Evolutionary conservation across 2,329 filamentous ascomycete species (phyloP), one percentile per base, ranked within the genome.

Genomic region (Neonectria magnoliae): DNA sequence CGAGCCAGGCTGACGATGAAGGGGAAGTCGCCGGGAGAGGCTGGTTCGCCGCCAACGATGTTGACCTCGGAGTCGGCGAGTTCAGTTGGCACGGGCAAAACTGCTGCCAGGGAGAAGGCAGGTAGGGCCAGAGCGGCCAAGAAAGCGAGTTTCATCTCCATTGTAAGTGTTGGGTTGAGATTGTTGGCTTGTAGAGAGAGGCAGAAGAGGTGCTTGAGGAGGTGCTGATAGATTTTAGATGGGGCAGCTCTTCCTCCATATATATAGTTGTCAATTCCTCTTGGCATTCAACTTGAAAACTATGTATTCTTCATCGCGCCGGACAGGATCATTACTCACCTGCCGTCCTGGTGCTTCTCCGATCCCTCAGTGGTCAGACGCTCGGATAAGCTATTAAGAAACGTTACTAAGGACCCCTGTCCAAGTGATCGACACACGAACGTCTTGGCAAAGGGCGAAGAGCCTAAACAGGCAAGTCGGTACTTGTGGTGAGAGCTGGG

Each of bases 1-100:
- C 41, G 20, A 41, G 65, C 59, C 47, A 77, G 64, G 61, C 64
- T 68, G 55, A 77, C 76, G 20, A 77, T 76, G 73, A 70, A 77
- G 31, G 76, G 76, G 51, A 77, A 77, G 16, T 77, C 76, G 25
- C 72, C 75, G 22, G 65, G 20, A 2, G n/a, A 16, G 31, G 75
- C 75, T 14, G 31, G 45, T 3, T 62, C 62, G 22, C 75, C 75
- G 18, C 75, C 75, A 27, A 76, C 75, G 11, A 76, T 76, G 42
- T n/a, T n/a, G 11, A 5, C 9, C 10, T 60, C 33, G 10, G 11
- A 3, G 2, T 29, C 29, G 29, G 29, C 7, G 29, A 29, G 29
- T 29, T 50, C 48, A 5, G 52, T 22, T 13, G 60, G 44, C 50
- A 69, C 57, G 10, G 64, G 66, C 16, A 67, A 45, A 42, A 64